Evolutionary conservation across 495 filamentous ascomycete species (phyloP), one percentile per base, ranked within the genome.

Genomic region (Aspergillus avenaceus): DNA sequence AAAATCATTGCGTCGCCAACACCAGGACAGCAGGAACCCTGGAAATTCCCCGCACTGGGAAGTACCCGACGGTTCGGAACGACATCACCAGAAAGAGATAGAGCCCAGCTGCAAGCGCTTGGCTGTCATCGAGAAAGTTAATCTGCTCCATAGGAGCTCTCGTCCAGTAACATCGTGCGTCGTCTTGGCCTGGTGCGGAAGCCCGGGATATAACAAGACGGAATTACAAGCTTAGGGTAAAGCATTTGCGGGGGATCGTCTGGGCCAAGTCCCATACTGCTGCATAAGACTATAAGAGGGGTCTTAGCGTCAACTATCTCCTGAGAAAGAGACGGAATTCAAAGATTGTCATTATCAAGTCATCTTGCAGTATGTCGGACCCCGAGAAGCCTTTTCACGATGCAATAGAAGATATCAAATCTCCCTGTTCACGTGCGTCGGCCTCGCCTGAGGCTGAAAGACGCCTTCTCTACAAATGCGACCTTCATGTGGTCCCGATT

Each of bases 401-500:
- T 14, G 18, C 4, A 2, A 36, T 36, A 36, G 32, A 36, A 36
- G 32, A 36, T 14, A 6, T 36, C 32, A 8, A 8, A 12, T 14
- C 12, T 14, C 32, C n/a, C 8, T 8, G 8, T 9, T 26, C 16
- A 24, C n/a, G 36, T 47, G 13, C 44, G 59, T 62, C 42, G 58
- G 48, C 11, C n/a, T n/a, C n/a, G n/a, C n/a, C n/a, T n/a, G 51
- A 49, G 13, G 61, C 60, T 13, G 71, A 74, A 42, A 66, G 59
- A 26, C 56, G 52, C 46, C 55, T 74, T 0, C 37, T 74, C 5
- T 52, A 68, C 40, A 75, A 75, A 52, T 56, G 66, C 43, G 72
- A 74, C 45, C 49, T 69, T 28, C 67, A 71, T 47, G 62, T 75
- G 49, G 57, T 75, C 14, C 71, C 70, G 0, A 64, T 66, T 18